Conservation (phyloP, 2,329 filamentous ascomycete species). For the Verticillium zaregamsianum region DNA sequence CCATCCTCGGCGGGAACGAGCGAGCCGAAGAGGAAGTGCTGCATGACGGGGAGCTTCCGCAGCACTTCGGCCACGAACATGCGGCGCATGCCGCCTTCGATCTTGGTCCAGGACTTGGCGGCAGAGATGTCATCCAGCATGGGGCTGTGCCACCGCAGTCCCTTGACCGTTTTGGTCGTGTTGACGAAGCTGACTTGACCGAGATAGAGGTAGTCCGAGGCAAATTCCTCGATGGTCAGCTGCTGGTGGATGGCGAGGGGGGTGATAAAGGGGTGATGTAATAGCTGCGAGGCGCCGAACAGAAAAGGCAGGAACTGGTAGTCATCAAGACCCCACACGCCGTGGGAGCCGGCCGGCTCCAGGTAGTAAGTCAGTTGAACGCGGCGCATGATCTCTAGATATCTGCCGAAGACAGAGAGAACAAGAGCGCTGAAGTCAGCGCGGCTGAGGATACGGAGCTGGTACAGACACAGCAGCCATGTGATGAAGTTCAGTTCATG, state of each 20-base stretch:
- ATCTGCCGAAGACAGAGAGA: slow-evolving; percentile 74
- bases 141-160: slow-evolving; percentile 90
- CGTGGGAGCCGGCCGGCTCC: slow-evolving; percentile 93
- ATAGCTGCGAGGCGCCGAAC: slow-evolving; percentile 85
- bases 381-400: slow-evolving; percentile 80
- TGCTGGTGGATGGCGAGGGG: slow-evolving; percentile 82
- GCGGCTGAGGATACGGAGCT: slow-evolving; percentile 60
- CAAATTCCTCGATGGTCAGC: slow-evolving; percentile 81
- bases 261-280: slow-evolving; percentile 78
- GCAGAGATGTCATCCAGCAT: slow-evolving; percentile 98
- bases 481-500: slow-evolving; percentile 97
- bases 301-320: slow-evolving; percentile 97
- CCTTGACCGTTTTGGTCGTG: slow-evolving; percentile 92
- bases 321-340: slow-evolving; percentile 96
- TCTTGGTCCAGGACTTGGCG: slow-evolving; percentile 84
- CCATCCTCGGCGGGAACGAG: slow-evolving; percentile 74
- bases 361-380: slow-evolving; percentile 94
- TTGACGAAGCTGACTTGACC: slow-evolving; percentile 94
- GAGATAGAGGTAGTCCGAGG: slow-evolving; percentile 80
- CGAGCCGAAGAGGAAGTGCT: slow-evolving; percentile 93
- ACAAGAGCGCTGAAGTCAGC: slow-evolving; percentile 70
- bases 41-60: slow-evolving; percentile 93
- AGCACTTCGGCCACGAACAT: slow-evolving; percentile 96
- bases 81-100: slow-evolving; percentile 89
- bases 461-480: slow-evolving; percentile 92